Evolutionary conservation across 306 rosid species (phyloP), one percentile per base, ranked within the genome.

Genomic region (Hippophae gyantsensis): DNA sequence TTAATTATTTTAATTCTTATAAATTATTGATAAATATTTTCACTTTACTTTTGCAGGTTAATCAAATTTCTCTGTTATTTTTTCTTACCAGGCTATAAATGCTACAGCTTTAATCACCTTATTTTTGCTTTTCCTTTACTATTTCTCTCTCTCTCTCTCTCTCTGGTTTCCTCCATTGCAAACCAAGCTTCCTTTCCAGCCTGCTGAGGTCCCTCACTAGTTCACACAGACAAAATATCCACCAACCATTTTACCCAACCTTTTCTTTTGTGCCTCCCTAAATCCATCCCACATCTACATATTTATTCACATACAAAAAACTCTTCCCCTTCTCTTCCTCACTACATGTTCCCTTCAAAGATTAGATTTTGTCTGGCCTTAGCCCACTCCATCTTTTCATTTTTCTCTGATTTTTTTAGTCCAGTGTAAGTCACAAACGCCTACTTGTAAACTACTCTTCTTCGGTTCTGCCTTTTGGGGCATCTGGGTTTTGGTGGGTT

Each of bases 101-200:
- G 72, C 79, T 57, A 63, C 66, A 58, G 66, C 56, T 59, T 74
- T 69, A 48, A 61, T 76, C 72, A 72, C 63, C 72, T 60, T 61
- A 52, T 63, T 53, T 67, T 79, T 74, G 77, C 96, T 83, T 74
- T 79, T 3, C 66, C 94, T 77, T 81, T 75, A 81, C 90, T 76
- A 73, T 79, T 58, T 74, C 87, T 81, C 81, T 64, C 71, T 65
- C 69, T 74, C 87, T 81, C 81, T 64, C 38, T 70, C 54, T 57
- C 69, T 63, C 60, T 74, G 78, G 63, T 72, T 64, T 84, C 89
- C 93, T 80, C 89, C 90, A 78, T 80, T 84, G 66, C 94, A 79
- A 77, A 74, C 82, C 90, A 82, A 78, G 80, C 80, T 76, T 72
- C 77, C 82, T 82, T 84, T 86, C 71, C 86, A 82, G 86, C 85